Base-by-base conservation (phyloP, 768 basidiomycete species). In the Lenzites betulinus region DNA sequence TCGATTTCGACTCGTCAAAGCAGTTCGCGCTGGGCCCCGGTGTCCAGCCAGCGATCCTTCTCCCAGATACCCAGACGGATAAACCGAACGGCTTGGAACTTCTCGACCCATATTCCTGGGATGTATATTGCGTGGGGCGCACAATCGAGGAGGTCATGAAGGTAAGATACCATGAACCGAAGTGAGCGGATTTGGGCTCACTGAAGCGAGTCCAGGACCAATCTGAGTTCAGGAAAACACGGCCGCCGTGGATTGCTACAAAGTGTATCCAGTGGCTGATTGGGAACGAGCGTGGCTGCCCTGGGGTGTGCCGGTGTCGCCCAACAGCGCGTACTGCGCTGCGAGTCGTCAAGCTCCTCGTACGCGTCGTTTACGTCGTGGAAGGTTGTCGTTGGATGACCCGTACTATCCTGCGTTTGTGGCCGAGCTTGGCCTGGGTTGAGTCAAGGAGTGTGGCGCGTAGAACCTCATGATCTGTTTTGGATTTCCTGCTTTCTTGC, bases 81-180 rank as follows among this genome's bases (percentile, higher is more conserved):
- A 52, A 52, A 16, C 59, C 59, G 0, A 28, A 50, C 12, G 59
- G 44, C 2, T 9, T 54, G 12, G 50, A 33, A 5, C 47, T 33
- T 13, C 54, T 60, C 25, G 59, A 60, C 26, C 59, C 59, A 6
- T 59, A 59, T n/a, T 59, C 58, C 3, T 59, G 58, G 58, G 58
- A 59, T 23, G 58, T 59, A 4, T 54, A 54, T 39, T 60, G 59
- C 20, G 6, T 53, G 15, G 59, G 59, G 9, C 36, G n/a, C 5
- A 12, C 46, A 11, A 15, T 53, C 4, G 38, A 54, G 23, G 2
- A n/a, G 1, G 2, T 56, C 7, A 3, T 41, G 18, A 8, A 49
- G 36, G 55, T 56, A 36, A 7, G 43, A n/a, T 35, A 11, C 26
- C 42, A 11, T 18, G 4, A 4, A 8, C 8, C 13, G 8, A 16